These are phyloP conservation scores for Trametes sp. DNA, from an alignment of 1,284 basidiomycete species.

Conservation along the genomic window DNA sequence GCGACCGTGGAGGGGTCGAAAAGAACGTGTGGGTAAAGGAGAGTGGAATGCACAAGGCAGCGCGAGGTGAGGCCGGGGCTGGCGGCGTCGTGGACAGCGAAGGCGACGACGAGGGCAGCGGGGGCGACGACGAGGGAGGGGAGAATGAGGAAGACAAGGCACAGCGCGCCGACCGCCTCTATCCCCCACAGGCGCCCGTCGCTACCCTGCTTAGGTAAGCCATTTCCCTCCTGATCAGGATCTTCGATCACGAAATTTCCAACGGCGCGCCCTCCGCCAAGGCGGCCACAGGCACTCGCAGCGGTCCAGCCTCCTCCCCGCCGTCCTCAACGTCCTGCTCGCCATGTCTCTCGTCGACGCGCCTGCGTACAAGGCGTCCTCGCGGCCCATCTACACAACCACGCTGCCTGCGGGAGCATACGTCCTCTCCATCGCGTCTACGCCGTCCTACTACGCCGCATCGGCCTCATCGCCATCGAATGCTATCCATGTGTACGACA, in stretches of 20 bases:
- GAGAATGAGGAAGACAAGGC: constrained; percentile 28
- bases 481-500: constrained; percentile 70
- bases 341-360: constrained; percentile 45
- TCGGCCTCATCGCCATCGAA: constrained; percentile 63
- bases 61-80: constrained; percentile 23
- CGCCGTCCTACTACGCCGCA: constrained; percentile 61
- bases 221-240: constrained; percentile 17
- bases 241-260: constrained; percentile 29
- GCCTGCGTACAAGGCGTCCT: constrained; percentile 37
- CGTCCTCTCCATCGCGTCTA: constrained; percentile 59
- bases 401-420: constrained; percentile 57
- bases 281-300: constrained; percentile 2
- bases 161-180: constrained; percentile 7
- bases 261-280: constrained; percentile 4
- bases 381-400: constrained; percentile 46
- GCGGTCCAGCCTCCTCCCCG: not conserved
- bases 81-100: constrained; percentile 37
- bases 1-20: constrained; percentile 29
- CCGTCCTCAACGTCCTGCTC: constrained; percentile 14
- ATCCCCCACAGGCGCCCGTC: constrained; percentile 23
- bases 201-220: constrained; percentile 25
- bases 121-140: constrained; percentile 31
- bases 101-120: constrained; percentile 37
- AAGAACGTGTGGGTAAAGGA: constrained; percentile 40
- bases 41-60: constrained; percentile 33